Conservation (phyloP, 139 green algal species). For the Chlorella ohadii region DNA sequence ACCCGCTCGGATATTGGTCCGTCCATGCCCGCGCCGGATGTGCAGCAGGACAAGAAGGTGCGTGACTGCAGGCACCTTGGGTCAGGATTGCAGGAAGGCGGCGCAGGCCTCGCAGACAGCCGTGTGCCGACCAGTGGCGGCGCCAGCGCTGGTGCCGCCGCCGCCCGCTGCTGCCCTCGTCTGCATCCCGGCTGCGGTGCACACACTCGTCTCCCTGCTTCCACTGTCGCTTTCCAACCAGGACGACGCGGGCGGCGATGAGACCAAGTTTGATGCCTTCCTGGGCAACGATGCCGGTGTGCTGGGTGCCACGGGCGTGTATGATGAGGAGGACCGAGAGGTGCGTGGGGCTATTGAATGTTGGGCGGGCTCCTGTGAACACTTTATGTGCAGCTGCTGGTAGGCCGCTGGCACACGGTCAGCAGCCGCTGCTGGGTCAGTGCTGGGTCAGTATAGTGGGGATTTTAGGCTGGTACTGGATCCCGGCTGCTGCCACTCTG, state of each 20-base stretch:
- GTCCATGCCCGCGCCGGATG: slow-evolving; percentile 48
- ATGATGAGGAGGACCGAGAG: slow-evolving; percentile 90
- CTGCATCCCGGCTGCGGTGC: neutral
- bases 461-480: no score
- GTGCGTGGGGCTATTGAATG: no score
- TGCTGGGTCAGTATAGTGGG: no score
- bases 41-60: slow-evolving; percentile 42
- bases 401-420: no score
- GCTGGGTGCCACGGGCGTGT: slow-evolving; percentile 69
- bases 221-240: neutral
- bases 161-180: neutral
- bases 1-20: slow-evolving; percentile 97
- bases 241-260: slow-evolving; percentile 67
- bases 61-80: neutral
- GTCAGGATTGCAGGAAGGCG: neutral
- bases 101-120: neutral
- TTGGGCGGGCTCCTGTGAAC: no score
- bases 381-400: no score
- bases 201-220: neutral
- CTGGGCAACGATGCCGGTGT: slow-evolving; percentile 94
- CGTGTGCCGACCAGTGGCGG: no score
- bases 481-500: no score
- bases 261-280: slow-evolving; percentile 97
- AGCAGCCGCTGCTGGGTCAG: no score
- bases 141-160: neutral